phyloP scores from a whole-genome alignment of 2,329 filamentous ascomycete genomes.

The Sporothrix sp. region DNA sequence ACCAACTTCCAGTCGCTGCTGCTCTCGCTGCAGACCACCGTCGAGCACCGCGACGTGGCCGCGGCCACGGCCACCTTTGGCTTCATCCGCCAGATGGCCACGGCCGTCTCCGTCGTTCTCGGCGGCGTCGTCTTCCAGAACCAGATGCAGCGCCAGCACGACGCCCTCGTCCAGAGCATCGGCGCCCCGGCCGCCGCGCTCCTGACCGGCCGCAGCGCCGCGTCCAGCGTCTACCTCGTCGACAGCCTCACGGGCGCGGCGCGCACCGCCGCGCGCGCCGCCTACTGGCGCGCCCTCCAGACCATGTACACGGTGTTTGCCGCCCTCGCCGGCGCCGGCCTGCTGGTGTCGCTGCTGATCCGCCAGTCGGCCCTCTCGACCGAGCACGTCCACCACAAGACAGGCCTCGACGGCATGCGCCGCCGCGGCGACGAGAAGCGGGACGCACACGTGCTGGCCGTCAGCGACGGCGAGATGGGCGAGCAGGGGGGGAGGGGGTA shows the following conservation, averaged over 20 bases:
- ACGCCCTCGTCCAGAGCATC: conserved; percentile 20
- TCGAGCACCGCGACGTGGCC: conserved; percentile 50
- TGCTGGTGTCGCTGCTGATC: conserved; percentile 39
- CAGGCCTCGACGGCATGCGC: conserved; percentile 38
- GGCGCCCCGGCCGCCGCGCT: conserved; percentile 35
- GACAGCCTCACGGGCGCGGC: conserved; percentile 38
- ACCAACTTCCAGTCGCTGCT: conserved; percentile 54
- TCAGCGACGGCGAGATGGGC: neutral
- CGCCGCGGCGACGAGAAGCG: conserved; percentile 19
- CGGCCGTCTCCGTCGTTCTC: conserved; percentile 48
- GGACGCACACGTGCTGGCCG: conserved; percentile 8
- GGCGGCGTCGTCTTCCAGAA: conserved; percentile 38
- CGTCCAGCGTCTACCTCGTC: conserved; percentile 50
- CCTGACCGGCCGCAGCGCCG: conserved; percentile 50
- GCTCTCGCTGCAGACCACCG: conserved; percentile 53
- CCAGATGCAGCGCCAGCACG: conserved; percentile 30
- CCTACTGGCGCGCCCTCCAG: conserved; percentile 40
- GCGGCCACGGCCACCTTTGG: conserved; percentile 52
- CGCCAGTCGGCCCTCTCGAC: conserved; percentile 42
- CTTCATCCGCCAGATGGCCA: conserved; percentile 49
- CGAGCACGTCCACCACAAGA: conserved; percentile 49
- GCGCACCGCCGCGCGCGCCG: conserved; percentile 32
- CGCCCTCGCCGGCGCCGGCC: conserved; percentile 36
- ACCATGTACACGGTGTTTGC: conserved; percentile 52
- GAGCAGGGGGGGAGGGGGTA: too few relatives aligned